Evolutionary conservation across 1,284 basidiomycete genomes (phyloP).

Genomic region (Fistulinella staudtii): DNA sequence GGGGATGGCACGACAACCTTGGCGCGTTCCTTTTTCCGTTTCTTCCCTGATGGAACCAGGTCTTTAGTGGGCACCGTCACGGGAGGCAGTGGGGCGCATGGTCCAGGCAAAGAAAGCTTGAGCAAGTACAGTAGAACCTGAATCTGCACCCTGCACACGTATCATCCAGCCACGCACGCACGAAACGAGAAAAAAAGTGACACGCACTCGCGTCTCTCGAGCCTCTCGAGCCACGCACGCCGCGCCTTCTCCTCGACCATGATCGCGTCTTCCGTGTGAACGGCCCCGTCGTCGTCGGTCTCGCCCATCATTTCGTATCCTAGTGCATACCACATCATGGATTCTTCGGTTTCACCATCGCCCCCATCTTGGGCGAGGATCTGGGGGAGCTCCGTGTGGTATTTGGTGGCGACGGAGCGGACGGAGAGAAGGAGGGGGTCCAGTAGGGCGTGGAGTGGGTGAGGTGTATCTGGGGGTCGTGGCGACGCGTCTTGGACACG

Average conservation of each 20-base stretch:
- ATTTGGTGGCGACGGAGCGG: constrained; percentile 55
- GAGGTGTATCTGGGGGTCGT: constrained; percentile 26
- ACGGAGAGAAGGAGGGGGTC: constrained; percentile 58
- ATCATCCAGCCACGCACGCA: constrained; percentile 5
- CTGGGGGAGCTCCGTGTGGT: constrained; percentile 54
- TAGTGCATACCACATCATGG: constrained; percentile 69
- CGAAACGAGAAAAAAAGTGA: background rate
- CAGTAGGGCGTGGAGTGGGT: constrained; percentile 55
- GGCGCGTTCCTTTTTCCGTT: constrained; percentile 36
- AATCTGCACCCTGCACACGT: constrained; percentile 54
- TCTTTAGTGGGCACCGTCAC: constrained; percentile 21
- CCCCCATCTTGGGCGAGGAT: constrained; percentile 57
- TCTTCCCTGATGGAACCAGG: constrained; percentile 18
- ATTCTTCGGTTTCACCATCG: constrained; percentile 58
- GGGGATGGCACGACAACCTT: constrained; percentile 30
- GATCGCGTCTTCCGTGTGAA: constrained; percentile 27
- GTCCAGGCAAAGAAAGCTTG: constrained; percentile 57
- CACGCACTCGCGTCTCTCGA: constrained; percentile 71
- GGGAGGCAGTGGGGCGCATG: constrained; percentile 23
- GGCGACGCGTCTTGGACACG: constrained; percentile 38
- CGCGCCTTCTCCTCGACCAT: constrained; percentile 51
- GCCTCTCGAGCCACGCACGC: constrained; percentile 51
- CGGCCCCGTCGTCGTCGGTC: constrained; percentile 20
- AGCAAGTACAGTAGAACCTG: constrained; percentile 67
- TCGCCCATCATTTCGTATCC: constrained; percentile 46